Evolutionary conservation across 208 protist species (phyloP).

Genomic region (Leishmania tarentolae): DNA sequence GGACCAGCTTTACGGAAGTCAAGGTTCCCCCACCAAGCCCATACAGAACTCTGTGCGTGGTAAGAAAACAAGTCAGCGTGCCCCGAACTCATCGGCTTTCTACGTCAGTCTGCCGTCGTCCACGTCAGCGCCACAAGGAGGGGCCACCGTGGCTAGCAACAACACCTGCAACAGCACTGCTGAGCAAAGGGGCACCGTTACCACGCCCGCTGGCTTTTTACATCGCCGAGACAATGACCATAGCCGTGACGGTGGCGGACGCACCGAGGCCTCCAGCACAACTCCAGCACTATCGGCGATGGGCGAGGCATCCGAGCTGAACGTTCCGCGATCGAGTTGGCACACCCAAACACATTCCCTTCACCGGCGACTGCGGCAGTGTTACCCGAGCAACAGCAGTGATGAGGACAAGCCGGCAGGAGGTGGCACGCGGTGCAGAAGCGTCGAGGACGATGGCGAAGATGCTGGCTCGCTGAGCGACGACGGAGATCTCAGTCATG

Average conservation of each 20-base stretch:
- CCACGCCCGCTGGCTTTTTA: neutral
- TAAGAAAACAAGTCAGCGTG: neutral
- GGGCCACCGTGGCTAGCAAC: neutral
- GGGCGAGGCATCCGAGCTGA: neutral
- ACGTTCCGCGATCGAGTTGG: neutral
- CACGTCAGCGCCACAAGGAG: slow-evolving; percentile 1
- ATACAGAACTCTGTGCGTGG: neutral
- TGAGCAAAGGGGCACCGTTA: neutral
- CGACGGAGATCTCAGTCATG: neutral
- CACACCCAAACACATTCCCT: neutral
- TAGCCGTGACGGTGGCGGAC: slow-evolving; percentile 7
- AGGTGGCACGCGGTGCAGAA: neutral
- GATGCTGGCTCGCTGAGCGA: neutral
- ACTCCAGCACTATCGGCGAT: neutral
- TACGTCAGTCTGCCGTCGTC: slow-evolving; percentile 19
- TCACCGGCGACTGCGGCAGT: neutral
- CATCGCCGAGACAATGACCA: neutral
- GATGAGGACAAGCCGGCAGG: neutral
- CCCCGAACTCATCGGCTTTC: slow-evolving; percentile 12
- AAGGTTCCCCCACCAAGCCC: neutral
- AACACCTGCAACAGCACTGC: neutral
- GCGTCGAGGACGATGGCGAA: neutral
- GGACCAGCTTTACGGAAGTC: neutral
- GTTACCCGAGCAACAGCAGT: neutral
- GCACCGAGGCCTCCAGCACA: neutral